Conservation (phyloP, 1,139 yeast species). For the Yamadazyma mexicana region DNA sequence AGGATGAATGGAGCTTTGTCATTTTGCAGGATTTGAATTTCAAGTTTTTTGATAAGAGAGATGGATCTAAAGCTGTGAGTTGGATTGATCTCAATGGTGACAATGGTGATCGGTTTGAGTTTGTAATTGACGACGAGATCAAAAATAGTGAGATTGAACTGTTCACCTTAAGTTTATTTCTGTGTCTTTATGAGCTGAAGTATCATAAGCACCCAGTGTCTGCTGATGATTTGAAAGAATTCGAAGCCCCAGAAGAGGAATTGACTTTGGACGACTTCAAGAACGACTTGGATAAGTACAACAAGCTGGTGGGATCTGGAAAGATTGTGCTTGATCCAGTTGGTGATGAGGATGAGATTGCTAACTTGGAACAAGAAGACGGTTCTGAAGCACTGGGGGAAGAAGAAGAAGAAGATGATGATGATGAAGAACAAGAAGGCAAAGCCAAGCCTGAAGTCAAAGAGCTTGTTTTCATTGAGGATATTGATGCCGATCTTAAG, state of each 20-base stretch:
- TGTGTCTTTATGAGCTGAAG: constrained; percentile 77
- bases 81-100: constrained; percentile 90
- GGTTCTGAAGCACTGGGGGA: background rate
- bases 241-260: constrained; percentile 38
- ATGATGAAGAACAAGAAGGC: background rate
- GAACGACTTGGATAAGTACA: constrained; percentile 13
- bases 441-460: background rate
- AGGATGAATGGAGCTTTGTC: constrained; percentile 68
- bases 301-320: constrained; percentile 4
- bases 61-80: constrained; percentile 50
- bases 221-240: constrained; percentile 55
- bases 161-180: constrained; percentile 63
- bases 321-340: constrained; percentile 3
- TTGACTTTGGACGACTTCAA: constrained; percentile 25
- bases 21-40: constrained; percentile 62
- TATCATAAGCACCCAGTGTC: constrained; percentile 38
- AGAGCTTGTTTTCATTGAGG: background rate
- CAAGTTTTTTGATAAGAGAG: constrained; percentile 34
- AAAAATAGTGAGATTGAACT: constrained; percentile 56
- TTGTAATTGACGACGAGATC: constrained; percentile 67
- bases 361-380: background rate
- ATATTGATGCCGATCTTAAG: background rate
- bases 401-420: background rate
- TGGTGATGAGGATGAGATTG: constrained; percentile 4
- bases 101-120: constrained; percentile 82